Conservation (phyloP, 2,329 filamentous ascomycete genomes). For the Escovopsis weberi region DNA sequence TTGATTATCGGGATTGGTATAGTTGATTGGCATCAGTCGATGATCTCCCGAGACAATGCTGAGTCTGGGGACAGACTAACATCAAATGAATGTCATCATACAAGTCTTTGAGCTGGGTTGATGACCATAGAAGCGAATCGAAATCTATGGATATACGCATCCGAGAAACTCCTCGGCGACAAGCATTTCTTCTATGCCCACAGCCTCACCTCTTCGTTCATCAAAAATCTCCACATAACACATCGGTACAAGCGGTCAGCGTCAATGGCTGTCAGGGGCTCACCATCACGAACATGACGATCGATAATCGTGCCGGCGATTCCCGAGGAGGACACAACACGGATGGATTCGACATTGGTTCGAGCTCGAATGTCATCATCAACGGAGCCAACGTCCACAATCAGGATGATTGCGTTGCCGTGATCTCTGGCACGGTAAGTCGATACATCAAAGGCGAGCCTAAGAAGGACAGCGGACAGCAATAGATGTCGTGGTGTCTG, state of each 20-base stretch:
- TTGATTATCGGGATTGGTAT: no score
- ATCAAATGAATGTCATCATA: no score
- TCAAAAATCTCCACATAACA: constrained; percentile 27
- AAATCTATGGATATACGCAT: no score
- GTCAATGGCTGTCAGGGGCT: constrained; percentile 22
- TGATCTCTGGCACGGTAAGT: constrained; percentile 32
- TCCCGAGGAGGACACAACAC: constrained; percentile 33
- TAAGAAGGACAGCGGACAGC: no score
- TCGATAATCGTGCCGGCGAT: constrained; percentile 25
- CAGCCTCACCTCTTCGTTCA: constrained; percentile 18
- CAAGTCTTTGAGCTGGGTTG: constrained; percentile 35
- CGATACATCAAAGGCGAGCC: no score
- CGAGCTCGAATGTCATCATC: constrained; percentile 34
- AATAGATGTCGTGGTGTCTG: neutral
- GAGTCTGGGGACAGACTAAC: no score
- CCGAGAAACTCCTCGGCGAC: constrained; percentile 25
- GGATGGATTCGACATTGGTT: constrained; percentile 43
- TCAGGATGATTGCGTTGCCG: constrained; percentile 46
- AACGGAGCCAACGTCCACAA: constrained; percentile 39
- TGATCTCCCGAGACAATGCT: no score
- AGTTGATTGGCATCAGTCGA: no score
- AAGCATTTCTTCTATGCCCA: constrained; percentile 43
- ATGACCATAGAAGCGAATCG: constrained; percentile 38
- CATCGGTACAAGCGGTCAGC: constrained; percentile 26
- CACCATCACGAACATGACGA: constrained; percentile 20